Conservation (phyloP, 176 grass and related monocot species). For the Triticum urartu region DNA sequence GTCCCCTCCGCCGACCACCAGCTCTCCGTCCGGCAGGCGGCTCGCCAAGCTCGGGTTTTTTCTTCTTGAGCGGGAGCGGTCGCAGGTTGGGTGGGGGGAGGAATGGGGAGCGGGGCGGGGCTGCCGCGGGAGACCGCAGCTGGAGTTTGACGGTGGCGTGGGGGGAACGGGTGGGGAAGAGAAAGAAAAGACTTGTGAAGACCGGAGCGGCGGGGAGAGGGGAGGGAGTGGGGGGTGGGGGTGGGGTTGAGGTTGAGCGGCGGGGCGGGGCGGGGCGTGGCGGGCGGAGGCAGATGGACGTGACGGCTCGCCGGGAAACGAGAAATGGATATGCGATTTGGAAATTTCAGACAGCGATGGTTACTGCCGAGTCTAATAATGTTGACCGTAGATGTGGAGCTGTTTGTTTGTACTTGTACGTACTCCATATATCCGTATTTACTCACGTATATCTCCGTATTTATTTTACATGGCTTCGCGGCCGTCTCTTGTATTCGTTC, state of each 20-base stretch:
- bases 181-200: not conserved
- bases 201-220: not conserved
- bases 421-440: too few relatives aligned
- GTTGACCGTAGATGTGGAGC: not conserved
- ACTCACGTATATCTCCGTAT: too few relatives aligned
- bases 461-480: too few relatives aligned
- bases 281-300: not conserved
- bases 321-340: not conserved
- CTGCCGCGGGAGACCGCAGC: not conserved
- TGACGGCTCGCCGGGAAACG: not conserved
- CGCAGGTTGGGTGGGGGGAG: not conserved
- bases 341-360: not conserved
- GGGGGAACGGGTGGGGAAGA: not conserved
- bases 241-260: not conserved
- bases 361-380: not conserved
- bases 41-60: not conserved
- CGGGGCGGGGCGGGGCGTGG: too few relatives aligned
- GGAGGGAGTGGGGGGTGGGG: too few relatives aligned
- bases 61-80: not conserved
- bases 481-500: too few relatives aligned
- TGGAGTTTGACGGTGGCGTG: slow-evolving; percentile 23
- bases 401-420: too few relatives aligned
- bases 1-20: not conserved
- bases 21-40: not conserved
- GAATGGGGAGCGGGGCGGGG: not conserved